Evolutionary conservation across 164 flowering plant species (phyloP).

Genomic region (Stephania cephalantha): DNA sequence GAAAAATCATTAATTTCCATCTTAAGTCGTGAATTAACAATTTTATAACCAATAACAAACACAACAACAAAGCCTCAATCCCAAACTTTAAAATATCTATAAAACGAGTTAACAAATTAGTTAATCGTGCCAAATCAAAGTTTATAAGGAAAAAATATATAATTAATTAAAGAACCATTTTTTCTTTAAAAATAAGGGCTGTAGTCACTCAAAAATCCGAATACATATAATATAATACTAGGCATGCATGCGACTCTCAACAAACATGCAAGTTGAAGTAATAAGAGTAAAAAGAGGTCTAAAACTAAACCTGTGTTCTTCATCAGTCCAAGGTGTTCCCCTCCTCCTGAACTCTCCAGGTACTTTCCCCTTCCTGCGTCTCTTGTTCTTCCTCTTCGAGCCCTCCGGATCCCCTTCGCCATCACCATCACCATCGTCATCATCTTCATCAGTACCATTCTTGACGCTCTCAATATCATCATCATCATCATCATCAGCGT

Average conservation of each 20-base stretch:
- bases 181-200: too few relatives aligned
- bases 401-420: not conserved
- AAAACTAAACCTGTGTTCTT: conserved; percentile 30
- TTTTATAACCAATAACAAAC: too few relatives aligned
- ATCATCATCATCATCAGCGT: not conserved
- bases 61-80: too few relatives aligned
- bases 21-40: too few relatives aligned
- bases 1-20: too few relatives aligned
- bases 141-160: not conserved
- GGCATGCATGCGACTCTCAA: not conserved
- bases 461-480: not conserved
- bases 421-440: not conserved
- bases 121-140: not conserved
- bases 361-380: not conserved
- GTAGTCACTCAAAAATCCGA: too few relatives aligned
- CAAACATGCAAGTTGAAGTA: not conserved
- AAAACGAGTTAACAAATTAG: not conserved
- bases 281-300: not conserved
- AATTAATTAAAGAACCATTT: too few relatives aligned
- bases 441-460: not conserved
- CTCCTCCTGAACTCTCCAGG: not conserved
- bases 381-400: not conserved
- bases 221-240: too few relatives aligned
- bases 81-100: too few relatives aligned
- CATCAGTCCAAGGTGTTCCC: conserved; percentile 31